Conservation (phyloP, 306 rosid species). For the Acacia acuminata region DNA sequence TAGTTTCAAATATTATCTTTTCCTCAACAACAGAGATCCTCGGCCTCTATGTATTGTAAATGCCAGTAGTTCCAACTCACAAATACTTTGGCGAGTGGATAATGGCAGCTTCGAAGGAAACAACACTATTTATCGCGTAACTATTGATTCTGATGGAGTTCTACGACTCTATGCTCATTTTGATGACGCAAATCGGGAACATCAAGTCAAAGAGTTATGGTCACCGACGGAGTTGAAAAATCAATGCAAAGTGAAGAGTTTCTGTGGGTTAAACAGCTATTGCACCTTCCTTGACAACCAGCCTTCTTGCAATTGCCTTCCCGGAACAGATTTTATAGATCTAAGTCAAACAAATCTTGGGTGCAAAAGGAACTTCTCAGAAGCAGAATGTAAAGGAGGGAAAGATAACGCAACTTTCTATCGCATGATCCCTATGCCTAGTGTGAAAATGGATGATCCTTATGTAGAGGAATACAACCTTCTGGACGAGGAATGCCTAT, state of each 20-base stretch:
- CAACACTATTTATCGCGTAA: slow-evolving; percentile 28
- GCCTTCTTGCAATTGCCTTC: neutral
- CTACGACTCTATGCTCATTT: slow-evolving; percentile 19
- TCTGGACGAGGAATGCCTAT: neutral
- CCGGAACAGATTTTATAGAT: neutral
- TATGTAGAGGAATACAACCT: neutral
- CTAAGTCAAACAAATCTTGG: neutral
- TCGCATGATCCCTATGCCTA: neutral
- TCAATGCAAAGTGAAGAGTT: neutral
- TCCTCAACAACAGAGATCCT: slow-evolving; percentile 3
- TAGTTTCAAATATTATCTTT: neutral
- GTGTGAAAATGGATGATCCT: neutral
- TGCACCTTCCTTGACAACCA: neutral
- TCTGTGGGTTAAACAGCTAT: slow-evolving; percentile 36
- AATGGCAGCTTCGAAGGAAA: neutral
- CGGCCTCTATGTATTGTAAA: neutral
- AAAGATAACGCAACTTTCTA: neutral
- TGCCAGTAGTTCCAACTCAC: neutral
- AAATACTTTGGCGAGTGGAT: neutral
- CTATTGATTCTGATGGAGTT: slow-evolving; percentile 30
- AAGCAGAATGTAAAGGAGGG: neutral
- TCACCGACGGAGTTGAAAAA: rapidly evolving
- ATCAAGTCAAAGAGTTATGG: neutral
- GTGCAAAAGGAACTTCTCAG: neutral
- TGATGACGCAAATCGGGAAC: neutral